phyloP scores from a whole-genome alignment of 331 rosid genomes.

The Saraca asoca region DNA sequence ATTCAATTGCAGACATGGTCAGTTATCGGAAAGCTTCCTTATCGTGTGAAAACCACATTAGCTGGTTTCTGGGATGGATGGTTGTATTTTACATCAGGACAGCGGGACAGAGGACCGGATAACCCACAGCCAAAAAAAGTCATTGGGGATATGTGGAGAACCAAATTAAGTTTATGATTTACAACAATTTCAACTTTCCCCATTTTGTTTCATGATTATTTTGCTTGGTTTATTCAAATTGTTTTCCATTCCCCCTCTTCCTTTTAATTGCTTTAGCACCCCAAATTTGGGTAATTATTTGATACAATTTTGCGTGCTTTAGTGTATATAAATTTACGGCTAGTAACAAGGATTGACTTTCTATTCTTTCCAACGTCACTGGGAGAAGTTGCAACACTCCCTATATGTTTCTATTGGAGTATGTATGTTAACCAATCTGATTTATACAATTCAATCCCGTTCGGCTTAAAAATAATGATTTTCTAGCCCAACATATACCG shows the following conservation, averaged over 20 bases:
- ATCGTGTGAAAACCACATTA: slow-evolving; percentile 76
- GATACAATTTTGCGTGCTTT: background rate
- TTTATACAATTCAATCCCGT: no score
- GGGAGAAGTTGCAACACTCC: background rate
- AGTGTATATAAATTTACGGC: background rate
- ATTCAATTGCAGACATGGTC: slow-evolving; percentile 67
- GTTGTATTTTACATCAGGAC: slow-evolving; percentile 89
- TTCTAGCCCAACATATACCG: no score
- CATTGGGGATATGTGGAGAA: slow-evolving; percentile 73
- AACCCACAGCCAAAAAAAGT: slow-evolving; percentile 82
- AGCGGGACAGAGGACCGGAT: slow-evolving; percentile 87
- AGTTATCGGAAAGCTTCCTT: slow-evolving; percentile 92
- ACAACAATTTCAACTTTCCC: background rate
- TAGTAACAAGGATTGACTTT: no score
- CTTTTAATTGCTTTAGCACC: slow-evolving; percentile 2
- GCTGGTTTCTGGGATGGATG: slow-evolving; percentile 79
- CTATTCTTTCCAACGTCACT: no score
- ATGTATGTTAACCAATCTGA: background rate
- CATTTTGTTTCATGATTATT: background rate
- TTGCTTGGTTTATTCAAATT: background rate
- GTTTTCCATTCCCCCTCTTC: background rate
- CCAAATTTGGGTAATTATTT: background rate
- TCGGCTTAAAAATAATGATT: no score
- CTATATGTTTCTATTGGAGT: background rate
- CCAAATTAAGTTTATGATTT: slow-evolving; percentile 52